Conservation (phyloP, 768 basidiomycete species). For the Trametopsis cervina region DNA sequence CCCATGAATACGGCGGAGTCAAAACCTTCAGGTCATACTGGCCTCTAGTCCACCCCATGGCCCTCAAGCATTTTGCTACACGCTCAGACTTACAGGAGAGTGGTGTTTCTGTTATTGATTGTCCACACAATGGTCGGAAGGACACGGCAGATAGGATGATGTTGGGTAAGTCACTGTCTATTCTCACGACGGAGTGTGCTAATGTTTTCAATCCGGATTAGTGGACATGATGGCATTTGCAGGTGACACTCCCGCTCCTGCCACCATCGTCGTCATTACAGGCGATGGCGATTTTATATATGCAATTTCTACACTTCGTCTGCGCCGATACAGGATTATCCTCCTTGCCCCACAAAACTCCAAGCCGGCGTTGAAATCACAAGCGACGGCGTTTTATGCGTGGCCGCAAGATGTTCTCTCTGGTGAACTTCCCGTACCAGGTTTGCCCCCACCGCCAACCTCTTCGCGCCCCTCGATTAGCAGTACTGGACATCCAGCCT, state of each 20-base stretch:
- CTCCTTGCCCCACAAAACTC: constrained; percentile 31
- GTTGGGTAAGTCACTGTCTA: constrained; percentile 30
- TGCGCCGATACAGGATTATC: constrained; percentile 9
- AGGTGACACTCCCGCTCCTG: constrained; percentile 48
- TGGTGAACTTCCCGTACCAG: too few relatives aligned
- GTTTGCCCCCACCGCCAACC: too few relatives aligned
- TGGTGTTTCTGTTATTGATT: constrained; percentile 35
- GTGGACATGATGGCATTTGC: constrained; percentile 65
- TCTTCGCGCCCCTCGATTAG: background rate
- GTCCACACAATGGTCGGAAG: constrained; percentile 22
- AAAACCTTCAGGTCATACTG: constrained; percentile 49
- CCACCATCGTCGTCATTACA: constrained; percentile 56
- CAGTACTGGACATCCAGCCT: background rate
- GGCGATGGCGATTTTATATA: constrained; percentile 66
- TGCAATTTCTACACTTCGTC: constrained; percentile 43
- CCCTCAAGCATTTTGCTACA: constrained; percentile 27
- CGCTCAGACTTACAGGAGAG: constrained; percentile 41
- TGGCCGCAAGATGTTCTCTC: constrained; percentile 47
- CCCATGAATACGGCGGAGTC: constrained; percentile 39
- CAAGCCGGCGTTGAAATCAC: constrained; percentile 41
- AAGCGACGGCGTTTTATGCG: constrained; percentile 47
- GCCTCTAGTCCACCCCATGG: constrained; percentile 34
- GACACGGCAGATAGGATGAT: constrained; percentile 44
- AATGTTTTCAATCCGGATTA: constrained; percentile 20
- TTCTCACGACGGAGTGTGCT: background rate